A percentile compares a stretch with the other conserved stretches of the same genome.
Evolutionary conservation across 441 rosid genomes (phyloP).

Genomic region (Omphalea diandra): DNA sequence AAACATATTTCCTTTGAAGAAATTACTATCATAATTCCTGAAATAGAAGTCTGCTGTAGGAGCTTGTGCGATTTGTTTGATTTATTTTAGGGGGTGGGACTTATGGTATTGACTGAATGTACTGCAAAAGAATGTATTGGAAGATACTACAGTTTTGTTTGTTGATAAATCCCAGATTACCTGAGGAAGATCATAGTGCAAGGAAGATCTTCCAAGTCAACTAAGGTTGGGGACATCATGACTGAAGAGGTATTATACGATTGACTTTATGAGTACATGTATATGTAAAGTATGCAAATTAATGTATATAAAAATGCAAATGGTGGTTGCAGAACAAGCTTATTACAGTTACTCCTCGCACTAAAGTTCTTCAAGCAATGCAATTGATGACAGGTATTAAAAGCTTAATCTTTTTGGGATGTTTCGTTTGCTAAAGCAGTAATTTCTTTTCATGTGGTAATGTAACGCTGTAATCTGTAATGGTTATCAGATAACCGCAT

Average conservation of each 20-base stretch:
- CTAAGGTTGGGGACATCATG: slow-evolving; percentile 97
- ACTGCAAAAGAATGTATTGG: background rate
- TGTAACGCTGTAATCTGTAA: slow-evolving; percentile 12
- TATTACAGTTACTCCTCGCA: slow-evolving; percentile 79
- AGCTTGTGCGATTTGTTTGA: background rate
- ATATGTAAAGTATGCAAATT: background rate
- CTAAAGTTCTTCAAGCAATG: slow-evolving; percentile 92
- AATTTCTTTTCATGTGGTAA: background rate
- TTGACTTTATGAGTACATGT: background rate
- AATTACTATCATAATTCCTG: background rate
- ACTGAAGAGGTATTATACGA: slow-evolving; percentile 79
- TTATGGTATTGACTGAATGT: background rate
- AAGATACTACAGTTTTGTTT: slow-evolving; percentile 5
- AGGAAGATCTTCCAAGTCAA: slow-evolving; percentile 95
- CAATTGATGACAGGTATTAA: slow-evolving; percentile 88
- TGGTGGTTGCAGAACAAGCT: slow-evolving; percentile 70
- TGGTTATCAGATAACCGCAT: slow-evolving; percentile 66
- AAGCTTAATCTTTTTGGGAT: background rate
- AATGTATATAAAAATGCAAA: background rate
- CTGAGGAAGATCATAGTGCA: slow-evolving; percentile 91
- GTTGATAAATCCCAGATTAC: slow-evolving; percentile 51
- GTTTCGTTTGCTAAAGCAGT: background rate
- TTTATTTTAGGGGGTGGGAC: background rate
- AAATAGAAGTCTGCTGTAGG: background rate
- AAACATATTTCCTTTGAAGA: background rate